Percentiles rank a stretch among this genome's conserved stretches.
phyloP scores from a whole-genome alignment of 202 grass and related monocot genomes.

The Sporobolus alterniflorus region DNA sequence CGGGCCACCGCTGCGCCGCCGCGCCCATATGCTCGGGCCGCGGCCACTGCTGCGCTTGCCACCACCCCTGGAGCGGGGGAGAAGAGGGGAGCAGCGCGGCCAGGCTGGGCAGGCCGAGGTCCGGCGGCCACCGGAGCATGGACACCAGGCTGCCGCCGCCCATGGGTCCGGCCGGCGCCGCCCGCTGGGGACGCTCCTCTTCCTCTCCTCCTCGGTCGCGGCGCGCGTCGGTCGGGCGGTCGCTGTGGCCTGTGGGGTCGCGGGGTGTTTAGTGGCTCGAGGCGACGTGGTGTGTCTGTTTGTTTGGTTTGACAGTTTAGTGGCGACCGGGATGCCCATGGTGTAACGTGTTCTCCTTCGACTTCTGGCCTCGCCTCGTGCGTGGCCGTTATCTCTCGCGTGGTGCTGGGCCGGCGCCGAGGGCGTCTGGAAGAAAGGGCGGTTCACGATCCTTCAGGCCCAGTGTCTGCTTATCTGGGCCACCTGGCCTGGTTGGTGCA shows the following conservation, averaged over 20 bases:
- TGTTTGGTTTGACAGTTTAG: slow-evolving; percentile 12
- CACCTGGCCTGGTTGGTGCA: too few relatives aligned
- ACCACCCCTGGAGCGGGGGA: slow-evolving; percentile 27
- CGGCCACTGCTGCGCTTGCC: slow-evolving; percentile 25
- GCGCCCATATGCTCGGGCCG: slow-evolving; percentile 36
- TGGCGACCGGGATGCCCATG: not conserved
- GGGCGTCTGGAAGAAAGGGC: too few relatives aligned
- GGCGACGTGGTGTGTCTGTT: not conserved
- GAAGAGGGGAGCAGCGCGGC: slow-evolving; percentile 46
- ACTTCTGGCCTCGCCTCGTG: not conserved
- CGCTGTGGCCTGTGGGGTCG: not conserved
- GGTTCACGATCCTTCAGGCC: too few relatives aligned
- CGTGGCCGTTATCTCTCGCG: not conserved
- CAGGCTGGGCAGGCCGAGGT: slow-evolving; percentile 58
- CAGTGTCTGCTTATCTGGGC: too few relatives aligned
- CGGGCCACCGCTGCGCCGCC: slow-evolving; percentile 57
- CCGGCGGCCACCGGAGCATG: slow-evolving; percentile 62
- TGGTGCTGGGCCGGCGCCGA: too few relatives aligned
- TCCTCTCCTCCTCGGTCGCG: too few relatives aligned
- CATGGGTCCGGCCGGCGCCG: slow-evolving; percentile 16
- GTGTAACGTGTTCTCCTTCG: not conserved
- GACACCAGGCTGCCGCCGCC: slow-evolving; percentile 53
- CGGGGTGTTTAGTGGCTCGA: slow-evolving; percentile 2
- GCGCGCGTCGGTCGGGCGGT: too few relatives aligned
- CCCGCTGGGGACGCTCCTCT: not conserved